Conservation (phyloP, 2,329 filamentous ascomycete genomes). For the Metarhizium robertsii region DNA sequence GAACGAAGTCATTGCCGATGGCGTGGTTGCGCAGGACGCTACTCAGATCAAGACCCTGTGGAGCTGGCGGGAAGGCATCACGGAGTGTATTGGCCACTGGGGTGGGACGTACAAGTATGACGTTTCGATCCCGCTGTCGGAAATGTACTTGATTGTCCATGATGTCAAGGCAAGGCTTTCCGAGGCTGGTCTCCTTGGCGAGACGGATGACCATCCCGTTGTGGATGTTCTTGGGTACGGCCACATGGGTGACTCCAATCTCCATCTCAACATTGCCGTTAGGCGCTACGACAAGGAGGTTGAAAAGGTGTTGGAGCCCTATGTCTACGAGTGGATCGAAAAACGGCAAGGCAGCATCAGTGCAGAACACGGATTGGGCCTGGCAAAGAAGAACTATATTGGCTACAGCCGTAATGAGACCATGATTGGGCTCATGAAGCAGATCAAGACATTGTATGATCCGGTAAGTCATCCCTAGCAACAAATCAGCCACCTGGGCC, state of each 20-base stretch:
- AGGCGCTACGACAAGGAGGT: conserved; percentile 78
- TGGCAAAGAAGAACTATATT: conserved; percentile 94
- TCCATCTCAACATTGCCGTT: conserved; percentile 85
- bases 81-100: conserved; percentile 79
- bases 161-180: conserved; percentile 68
- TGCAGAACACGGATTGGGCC: conserved; percentile 86
- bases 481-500: background rate
- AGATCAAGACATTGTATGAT: conserved; percentile 89
- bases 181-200: conserved; percentile 66
- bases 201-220: conserved; percentile 67
- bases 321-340: conserved; percentile 94
- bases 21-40: conserved; percentile 86
- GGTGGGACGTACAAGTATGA: conserved; percentile 99
- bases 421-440: conserved; percentile 86
- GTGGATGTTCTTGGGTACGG: conserved; percentile 92
- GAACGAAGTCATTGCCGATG: conserved; percentile 77
- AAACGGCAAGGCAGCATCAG: conserved; percentile 87
- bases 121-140: conserved; percentile 79
- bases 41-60: conserved; percentile 81
- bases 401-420: conserved; percentile 84
- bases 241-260: conserved; percentile 94
- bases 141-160: conserved; percentile 84
- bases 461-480: conserved; percentile 54
- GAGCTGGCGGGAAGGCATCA: conserved; percentile 88
- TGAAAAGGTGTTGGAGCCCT: conserved; percentile 83